Evolutionary conservation across 306 rosid genomes (phyloP).

Genomic region (Acmispon strigosus): DNA sequence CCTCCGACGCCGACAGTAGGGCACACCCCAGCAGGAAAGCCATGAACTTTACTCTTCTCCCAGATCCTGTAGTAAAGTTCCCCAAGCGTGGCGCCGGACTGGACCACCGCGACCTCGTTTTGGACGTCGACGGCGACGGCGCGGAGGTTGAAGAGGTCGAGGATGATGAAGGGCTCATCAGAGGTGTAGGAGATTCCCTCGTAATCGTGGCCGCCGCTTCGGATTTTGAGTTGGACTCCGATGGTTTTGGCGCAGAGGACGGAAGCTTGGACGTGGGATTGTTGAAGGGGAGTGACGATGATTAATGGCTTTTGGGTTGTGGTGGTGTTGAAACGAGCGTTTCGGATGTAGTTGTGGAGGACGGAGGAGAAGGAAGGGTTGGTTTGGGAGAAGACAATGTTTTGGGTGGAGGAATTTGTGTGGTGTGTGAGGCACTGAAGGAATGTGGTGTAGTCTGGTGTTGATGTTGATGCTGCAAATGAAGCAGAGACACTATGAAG

Average conservation of each 20-base stretch:
- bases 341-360: constrained; percentile 33
- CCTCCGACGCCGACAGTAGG: constrained; percentile 44
- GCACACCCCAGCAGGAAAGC: constrained; percentile 40
- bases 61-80: constrained; percentile 32
- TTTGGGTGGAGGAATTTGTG: constrained; percentile 8
- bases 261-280: constrained; percentile 24
- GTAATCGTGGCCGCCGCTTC: constrained; percentile 42
- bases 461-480: background rate
- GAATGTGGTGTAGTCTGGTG: background rate
- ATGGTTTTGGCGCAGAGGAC: constrained; percentile 20
- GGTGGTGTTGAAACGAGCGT: constrained; percentile 35
- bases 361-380: constrained; percentile 24
- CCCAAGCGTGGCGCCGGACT: constrained; percentile 31
- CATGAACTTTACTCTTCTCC: constrained; percentile 33
- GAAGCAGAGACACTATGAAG: background rate
- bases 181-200: constrained; percentile 34
- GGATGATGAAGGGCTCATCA: constrained; percentile 16
- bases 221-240: constrained; percentile 11
- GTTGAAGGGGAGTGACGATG: constrained; percentile 16
- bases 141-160: constrained; percentile 28
- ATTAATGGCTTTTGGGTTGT: constrained; percentile 23
- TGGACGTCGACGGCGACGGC: constrained; percentile 7
- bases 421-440: constrained; percentile 18
- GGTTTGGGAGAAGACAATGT: background rate
- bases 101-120: constrained; percentile 7